Base-by-base conservation (phyloP, 208 protist genomes). In the Crithidia expoeki region DNA sequence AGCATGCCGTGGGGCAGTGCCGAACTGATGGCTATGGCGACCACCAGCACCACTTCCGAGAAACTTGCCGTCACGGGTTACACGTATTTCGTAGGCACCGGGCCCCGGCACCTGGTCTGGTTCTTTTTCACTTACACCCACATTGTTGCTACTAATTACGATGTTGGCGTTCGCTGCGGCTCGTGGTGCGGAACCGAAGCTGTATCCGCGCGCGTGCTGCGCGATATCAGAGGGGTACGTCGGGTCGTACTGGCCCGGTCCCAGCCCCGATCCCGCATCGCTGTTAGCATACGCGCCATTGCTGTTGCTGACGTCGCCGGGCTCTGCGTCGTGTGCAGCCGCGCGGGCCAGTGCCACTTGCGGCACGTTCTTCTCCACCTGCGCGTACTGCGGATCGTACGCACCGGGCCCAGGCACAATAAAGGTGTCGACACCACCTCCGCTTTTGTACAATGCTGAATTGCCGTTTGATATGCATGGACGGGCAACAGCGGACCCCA, bases 71-170 rank as follows among this genome's bases (percentile, higher is more conserved):
- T 76, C 61, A 38, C 61, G 59, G 23, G 61, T 63, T 42, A 68
- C 23, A 16, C 28, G 46, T 19, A 69, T 53, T 2, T 76, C 72
- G 40, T 84, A 84, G 34, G 81, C 69, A 16, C 84, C 84, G 0
- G 84, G 84, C 19, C 84, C 84, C 36, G 84, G 84, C 11, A 52
- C 40, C 14, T 34, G 42, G 5, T 12, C 42, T 2, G 4, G 4
- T 21, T 19, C 28, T 6, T 19, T n/a, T 33, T 3, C 55, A 6
- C 34, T 14, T 21, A 9, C 51, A 38, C 7, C 51, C 6, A 19
- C 5, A 32, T 30, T 14, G 28, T 44, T 27, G 16, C 21, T 44
- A 14, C 38, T 14, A 44, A 14, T 14, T 17, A 14, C 5, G 9
- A 14, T 27, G 23, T 52, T 4, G 23, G 4, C 11, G 9, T 28